Conservation (phyloP, 768 basidiomycete genomes). For the Suillus placidus region DNA sequence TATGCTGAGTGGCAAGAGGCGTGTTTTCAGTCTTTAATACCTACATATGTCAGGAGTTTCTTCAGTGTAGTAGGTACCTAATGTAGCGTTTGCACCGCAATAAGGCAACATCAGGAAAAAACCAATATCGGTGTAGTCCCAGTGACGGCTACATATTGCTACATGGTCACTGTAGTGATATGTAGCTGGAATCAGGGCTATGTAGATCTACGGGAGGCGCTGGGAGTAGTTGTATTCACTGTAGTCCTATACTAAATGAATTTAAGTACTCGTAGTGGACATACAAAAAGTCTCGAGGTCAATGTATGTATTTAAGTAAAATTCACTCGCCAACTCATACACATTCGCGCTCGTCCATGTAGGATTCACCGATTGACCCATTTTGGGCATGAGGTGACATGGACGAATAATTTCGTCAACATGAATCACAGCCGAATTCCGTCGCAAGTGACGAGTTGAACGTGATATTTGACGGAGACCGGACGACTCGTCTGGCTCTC, state of each 20-base stretch:
- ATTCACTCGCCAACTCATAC: too few species aligned
- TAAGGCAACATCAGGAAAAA: too few species aligned
- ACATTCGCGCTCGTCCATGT: too few species aligned
- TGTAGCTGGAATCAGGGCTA: background rate
- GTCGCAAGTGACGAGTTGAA: slow-evolving; percentile 6
- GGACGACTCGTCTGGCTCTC: background rate
- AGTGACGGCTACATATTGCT: background rate
- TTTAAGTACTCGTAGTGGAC: too few species aligned
- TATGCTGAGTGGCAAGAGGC: background rate
- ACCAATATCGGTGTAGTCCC: too few species aligned
- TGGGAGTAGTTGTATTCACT: background rate
- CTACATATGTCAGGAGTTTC: background rate
- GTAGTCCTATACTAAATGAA: background rate
- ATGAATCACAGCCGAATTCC: background rate
- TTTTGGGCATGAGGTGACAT: too few species aligned
- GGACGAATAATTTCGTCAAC: too few species aligned
- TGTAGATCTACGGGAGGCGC: background rate
- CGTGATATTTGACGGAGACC: background rate
- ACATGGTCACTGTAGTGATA: background rate
- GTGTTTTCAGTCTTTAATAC: slow-evolving; percentile 2
- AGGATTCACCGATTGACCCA: too few species aligned
- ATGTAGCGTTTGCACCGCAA: too few species aligned
- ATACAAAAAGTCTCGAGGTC: too few species aligned
- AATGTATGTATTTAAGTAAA: too few species aligned
- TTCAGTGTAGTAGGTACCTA: background rate